phyloP scores from a whole-genome alignment of 2,329 filamentous ascomycete species.

The Nakataea oryzae region DNA sequence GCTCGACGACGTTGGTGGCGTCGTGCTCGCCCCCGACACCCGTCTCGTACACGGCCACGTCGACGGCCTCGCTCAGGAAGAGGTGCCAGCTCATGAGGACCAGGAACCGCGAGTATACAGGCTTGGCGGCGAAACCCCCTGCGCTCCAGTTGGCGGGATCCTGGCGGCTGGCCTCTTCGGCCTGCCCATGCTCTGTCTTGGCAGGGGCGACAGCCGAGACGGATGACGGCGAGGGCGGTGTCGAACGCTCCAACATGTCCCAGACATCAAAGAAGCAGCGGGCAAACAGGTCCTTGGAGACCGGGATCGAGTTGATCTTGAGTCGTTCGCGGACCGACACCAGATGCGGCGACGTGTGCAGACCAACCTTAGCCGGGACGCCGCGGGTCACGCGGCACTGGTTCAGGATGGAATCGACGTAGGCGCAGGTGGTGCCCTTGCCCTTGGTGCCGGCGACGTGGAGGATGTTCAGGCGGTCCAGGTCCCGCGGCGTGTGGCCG shows the following conservation, averaged over 20 bases:
- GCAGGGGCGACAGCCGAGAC: conserved; percentile 21
- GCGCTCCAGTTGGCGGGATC: conserved; percentile 15
- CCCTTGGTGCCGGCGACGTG: conserved; percentile 71
- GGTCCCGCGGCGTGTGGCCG: conserved; percentile 39
- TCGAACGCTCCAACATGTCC: conserved; percentile 35
- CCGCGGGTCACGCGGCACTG: conserved; percentile 28
- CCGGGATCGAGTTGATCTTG: conserved; percentile 46
- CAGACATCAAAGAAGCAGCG: conserved; percentile 60
- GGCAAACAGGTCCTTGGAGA: conserved; percentile 48
- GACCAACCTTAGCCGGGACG: conserved; percentile 38
- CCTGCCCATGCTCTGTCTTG: not conserved
- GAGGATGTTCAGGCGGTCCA: conserved; percentile 53
- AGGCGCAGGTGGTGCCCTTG: conserved; percentile 64
- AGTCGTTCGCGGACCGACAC: conserved; percentile 59
- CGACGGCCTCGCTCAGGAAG: conserved; percentile 52
- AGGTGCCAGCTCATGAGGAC: conserved; percentile 58
- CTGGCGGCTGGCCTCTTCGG: conserved; percentile 4
- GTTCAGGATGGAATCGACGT: conserved; percentile 51
- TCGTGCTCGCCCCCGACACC: conserved; percentile 46
- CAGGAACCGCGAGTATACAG: conserved; percentile 50
- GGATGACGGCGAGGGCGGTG: conserved; percentile 11
- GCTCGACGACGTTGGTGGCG: conserved; percentile 62
- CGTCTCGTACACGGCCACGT: conserved; percentile 55
- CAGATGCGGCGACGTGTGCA: conserved; percentile 62
- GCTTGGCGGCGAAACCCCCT: conserved; percentile 26